Base-by-base conservation (phyloP, 2,329 filamentous ascomycete genomes). In the Cadophora sp. region DNA sequence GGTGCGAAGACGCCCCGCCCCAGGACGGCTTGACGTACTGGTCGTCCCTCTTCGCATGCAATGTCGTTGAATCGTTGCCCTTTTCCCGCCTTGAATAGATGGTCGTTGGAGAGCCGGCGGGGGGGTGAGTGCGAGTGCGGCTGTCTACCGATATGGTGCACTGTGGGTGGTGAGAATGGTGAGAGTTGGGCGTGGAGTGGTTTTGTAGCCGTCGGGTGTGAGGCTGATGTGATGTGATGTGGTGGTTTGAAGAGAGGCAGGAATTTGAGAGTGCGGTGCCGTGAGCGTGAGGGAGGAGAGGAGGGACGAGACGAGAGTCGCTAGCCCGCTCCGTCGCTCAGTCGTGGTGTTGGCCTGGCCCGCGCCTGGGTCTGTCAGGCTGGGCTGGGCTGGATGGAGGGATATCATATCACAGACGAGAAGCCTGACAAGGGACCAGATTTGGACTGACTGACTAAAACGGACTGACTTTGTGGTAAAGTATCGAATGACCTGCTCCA, bases 21-120 rank as follows among this genome's bases (percentile, higher is more conserved):
- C 65, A 59, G 61, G 58, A 36, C 48, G 51, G 33, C 65, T 70
- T 67, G 70, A 70, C 66, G 68, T 70, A 63, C 62, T 30, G 63
- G 70, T 48, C 43, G 20, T 63, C 48, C 55, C 55, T 51, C 55
- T 66, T 68, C 47, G 64, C 68, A 72, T 72, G 45, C 58, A 65
- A 51, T 41, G 33, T 60, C 14, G 43, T 27, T 22, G 45, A 20
- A 62, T 53, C 20, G n/a, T 51, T 16, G 20, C 16, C 48, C 45
- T 50, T 62, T 45, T 14, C 3, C 56, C 58, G 58, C 45, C n/a
- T 60, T 11, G 30, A 53, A 50, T 22, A 18, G 36, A 58, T 18
- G 36, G 33, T 43, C 36, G 36, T 24, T 41, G 33, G 22, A 18
- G 45, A 33, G 22, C 20, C n/a, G 14, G 36, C 13, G 39, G 20